Evolutionary conservation across 768 basidiomycete genomes (phyloP).

Genomic region (Tricholoma bakamatsutake): DNA sequence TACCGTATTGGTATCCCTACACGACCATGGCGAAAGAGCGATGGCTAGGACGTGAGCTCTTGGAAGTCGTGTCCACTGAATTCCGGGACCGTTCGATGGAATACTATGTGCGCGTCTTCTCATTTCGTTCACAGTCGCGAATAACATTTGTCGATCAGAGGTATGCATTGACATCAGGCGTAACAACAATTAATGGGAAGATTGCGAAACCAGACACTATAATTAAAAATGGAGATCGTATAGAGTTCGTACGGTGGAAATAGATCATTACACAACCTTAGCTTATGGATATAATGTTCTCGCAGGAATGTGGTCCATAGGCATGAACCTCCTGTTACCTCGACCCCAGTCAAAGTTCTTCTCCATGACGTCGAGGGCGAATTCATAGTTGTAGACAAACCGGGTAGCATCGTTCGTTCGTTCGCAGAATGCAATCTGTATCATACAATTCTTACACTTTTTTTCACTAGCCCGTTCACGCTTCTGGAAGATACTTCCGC

Average conservation of each 20-base stretch:
- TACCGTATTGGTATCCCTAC: conserved; percentile 92
- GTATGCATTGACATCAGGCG: conserved; percentile 78
- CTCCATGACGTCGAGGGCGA: conserved; percentile 71
- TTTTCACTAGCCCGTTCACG: conserved; percentile 73
- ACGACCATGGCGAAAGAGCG: conserved; percentile 90
- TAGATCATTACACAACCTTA: conserved; percentile 4
- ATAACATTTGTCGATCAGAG: conserved; percentile 25
- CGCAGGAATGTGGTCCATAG: conserved; percentile 85
- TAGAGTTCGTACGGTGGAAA: conserved; percentile 58
- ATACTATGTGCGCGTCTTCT: conserved; percentile 72
- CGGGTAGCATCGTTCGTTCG: conserved; percentile 85
- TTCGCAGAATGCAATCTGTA: conserved; percentile 7
- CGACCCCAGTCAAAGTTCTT: conserved; percentile 74
- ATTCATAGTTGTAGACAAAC: conserved; percentile 94
- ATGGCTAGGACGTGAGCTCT: conserved; percentile 81
- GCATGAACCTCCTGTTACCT: conserved; percentile 95
- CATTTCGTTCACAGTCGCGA: not conserved
- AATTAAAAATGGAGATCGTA: conserved; percentile 80
- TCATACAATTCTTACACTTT: conserved; percentile 4
- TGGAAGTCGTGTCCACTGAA: conserved; percentile 92
- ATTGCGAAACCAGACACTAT: conserved; percentile 76
- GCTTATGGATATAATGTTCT: not conserved
- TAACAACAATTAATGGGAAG: conserved; percentile 93
- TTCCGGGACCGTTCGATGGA: conserved; percentile 92
- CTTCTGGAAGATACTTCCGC: conserved; percentile 83